Evolutionary conservation across 352 stramenopile species (phyloP), one percentile per base, ranked within the genome.

Genomic region (Pythium brachiatum): DNA sequence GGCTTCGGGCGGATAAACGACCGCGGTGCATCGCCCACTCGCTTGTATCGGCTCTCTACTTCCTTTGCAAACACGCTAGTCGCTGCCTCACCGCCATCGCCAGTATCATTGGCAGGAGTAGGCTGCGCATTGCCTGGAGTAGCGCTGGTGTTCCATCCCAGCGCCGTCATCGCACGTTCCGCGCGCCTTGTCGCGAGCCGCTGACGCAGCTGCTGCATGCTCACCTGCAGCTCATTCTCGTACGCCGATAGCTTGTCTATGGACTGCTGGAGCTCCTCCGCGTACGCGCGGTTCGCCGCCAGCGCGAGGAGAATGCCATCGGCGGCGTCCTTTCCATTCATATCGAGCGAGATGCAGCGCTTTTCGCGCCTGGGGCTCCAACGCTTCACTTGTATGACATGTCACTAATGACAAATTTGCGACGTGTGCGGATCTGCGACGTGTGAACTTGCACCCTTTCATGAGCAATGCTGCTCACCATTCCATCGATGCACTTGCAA

Each of bases 1-100:
- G 60, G 41, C 32, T 79, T 73, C 32, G 65, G 73, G 0, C 81
- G 82, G 48, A 91, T 88, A 54, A 73, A 88, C 1, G 80, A 89
- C 47, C 76, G 79, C 43, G 75, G 69, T 15, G 73, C 55, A 6
- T 73, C 74, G 1, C 67, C 70, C 13, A 72, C 43, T 34, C 34
- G 59, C 41, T 74, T 72, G 60, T 81, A 86, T 20, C 62, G 53
- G 26, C 52, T 76, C 56, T 78, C 70, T 0, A 39, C 29, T 5
- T 74, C 60, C 13, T 62, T 68, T 11, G 46, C 64, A 58, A 82
- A 82, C n/a, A 73, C 36, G 12, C 51, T 32, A 5, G n/a, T 47
- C 16, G n/a, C 43, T 7, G 36, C 39, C 16, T 50, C 53, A 2
- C 21, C 6, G 34, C 34, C 53, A 9, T 59, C 18, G 20, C 2